A percentile compares a stretch with the other conserved stretches of the same genome.
These are phyloP conservation scores for Cryoendolithus antarcticus DNA, from an alignment of 2,329 filamentous ascomycete genomes.

Conservation along the genomic window DNA sequence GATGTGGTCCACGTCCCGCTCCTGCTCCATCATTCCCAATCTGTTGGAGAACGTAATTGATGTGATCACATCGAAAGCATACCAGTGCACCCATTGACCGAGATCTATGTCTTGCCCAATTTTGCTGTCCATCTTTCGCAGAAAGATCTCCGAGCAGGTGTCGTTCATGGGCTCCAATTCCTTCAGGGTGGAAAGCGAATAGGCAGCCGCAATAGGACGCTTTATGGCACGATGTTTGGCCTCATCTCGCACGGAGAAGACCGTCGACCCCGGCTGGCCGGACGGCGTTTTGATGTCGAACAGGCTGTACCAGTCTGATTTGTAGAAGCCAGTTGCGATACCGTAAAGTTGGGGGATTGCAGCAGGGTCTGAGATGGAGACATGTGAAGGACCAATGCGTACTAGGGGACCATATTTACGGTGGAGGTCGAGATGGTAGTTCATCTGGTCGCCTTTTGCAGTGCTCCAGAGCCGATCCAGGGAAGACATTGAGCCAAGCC, in stretches of 20 bases:
- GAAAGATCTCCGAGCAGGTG: slow-evolving; percentile 11
- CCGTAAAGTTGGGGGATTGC: slow-evolving; percentile 52
- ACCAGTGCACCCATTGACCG: slow-evolving; percentile 14
- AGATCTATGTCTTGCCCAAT: slow-evolving; percentile 12
- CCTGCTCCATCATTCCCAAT: slow-evolving; percentile 12
- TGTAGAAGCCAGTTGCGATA: slow-evolving; percentile 12
- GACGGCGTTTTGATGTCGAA: slow-evolving; percentile 13
- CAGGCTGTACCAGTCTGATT: slow-evolving; percentile 10
- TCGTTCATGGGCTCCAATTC: slow-evolving; percentile 16
- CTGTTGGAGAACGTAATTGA: slow-evolving; percentile 14
- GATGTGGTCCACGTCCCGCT: slow-evolving; percentile 9
- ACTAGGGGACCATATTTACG: slow-evolving; percentile 57
- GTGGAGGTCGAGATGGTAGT: slow-evolving; percentile 44
- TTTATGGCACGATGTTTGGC: slow-evolving; percentile 29
- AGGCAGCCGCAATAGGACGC: slow-evolving; percentile 12
- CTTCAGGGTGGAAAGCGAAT: slow-evolving; percentile 11
- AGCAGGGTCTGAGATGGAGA: slow-evolving; percentile 57
- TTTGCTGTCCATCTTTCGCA: slow-evolving; percentile 8
- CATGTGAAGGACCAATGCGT: slow-evolving; percentile 61
- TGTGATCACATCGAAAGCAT: slow-evolving; percentile 15
- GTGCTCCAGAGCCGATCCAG: slow-evolving; percentile 34
- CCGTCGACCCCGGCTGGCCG: slow-evolving; percentile 7
- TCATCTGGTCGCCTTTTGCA: slow-evolving; percentile 58
- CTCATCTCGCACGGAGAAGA: slow-evolving; percentile 31
- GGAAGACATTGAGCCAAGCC: slow-evolving; percentile 42